Evolutionary conservation across 768 basidiomycete species (phyloP).

Genomic region (Strobilomyces dryophilus): DNA sequence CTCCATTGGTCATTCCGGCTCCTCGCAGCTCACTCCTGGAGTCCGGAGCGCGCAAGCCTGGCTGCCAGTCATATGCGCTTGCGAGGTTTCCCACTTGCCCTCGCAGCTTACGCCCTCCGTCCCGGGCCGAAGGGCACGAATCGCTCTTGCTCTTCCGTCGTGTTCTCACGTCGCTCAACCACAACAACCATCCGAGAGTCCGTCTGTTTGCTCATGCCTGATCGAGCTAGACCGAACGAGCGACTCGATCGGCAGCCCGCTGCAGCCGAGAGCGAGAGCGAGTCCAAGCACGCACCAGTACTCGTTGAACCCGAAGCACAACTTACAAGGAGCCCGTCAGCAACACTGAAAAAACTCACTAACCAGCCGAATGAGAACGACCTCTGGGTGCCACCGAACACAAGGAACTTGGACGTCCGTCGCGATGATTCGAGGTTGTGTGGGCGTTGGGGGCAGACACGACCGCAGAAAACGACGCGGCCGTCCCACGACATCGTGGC

Average conservation of each 20-base stretch:
- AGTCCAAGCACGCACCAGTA: not conserved
- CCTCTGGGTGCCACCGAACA: not conserved
- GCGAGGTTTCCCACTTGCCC: too few species aligned
- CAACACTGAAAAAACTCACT: slow-evolving; percentile 8
- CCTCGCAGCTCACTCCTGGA: too few species aligned
- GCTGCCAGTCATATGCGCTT: too few species aligned
- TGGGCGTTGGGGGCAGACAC: not conserved
- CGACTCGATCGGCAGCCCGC: slow-evolving; percentile 2
- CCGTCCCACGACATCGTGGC: too few species aligned
- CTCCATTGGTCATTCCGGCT: too few species aligned
- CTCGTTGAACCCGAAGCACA: not conserved
- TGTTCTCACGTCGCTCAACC: not conserved
- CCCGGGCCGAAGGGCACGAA: too few species aligned
- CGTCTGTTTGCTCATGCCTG: not conserved
- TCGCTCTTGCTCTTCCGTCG: not conserved
- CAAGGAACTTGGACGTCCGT: slow-evolving; percentile 10
- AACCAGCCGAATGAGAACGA: not conserved
- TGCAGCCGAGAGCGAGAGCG: too few species aligned
- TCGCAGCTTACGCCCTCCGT: too few species aligned
- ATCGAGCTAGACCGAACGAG: slow-evolving; percentile 21
- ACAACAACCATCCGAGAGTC: not conserved
- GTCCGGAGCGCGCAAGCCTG: too few species aligned
- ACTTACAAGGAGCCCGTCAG: slow-evolving; percentile 12
- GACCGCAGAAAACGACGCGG: not conserved
- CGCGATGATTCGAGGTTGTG: not conserved